phyloP scores from a whole-genome alignment of 768 basidiomycete species.

The Leucocoprinus birnbaumii region DNA sequence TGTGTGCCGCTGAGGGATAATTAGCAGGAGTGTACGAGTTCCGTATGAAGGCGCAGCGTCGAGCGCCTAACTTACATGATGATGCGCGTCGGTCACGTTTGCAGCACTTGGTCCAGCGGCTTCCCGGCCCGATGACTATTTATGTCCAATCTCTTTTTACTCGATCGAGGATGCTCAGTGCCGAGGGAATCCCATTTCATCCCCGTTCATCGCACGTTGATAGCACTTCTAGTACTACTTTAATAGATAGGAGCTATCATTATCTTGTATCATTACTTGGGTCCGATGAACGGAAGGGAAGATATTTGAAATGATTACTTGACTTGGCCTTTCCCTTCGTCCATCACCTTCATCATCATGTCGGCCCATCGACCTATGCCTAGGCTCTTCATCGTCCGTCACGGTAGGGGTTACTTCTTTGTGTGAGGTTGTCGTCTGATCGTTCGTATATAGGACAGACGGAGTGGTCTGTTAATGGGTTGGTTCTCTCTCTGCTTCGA shows the following conservation, averaged over 20 bases:
- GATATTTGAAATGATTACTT: neutral
- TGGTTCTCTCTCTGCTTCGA: slow-evolving; percentile 19
- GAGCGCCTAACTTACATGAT: neutral
- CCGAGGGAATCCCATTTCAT: no score
- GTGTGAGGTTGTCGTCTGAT: slow-evolving; percentile 1
- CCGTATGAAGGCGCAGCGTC: neutral
- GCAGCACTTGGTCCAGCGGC: neutral
- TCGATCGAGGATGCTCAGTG: no score
- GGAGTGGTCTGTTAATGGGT: slow-evolving; percentile 91
- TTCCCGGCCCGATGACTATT: slow-evolving; percentile 4
- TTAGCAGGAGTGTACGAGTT: neutral
- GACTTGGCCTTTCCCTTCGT: neutral
- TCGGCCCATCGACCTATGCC: slow-evolving; percentile 51
- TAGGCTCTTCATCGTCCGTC: slow-evolving; percentile 76
- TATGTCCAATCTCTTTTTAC: neutral
- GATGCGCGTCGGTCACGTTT: slow-evolving; percentile 8
- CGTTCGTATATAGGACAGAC: slow-evolving; percentile 65
- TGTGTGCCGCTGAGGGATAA: slow-evolving; percentile 17
- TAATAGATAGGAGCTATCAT: no score
- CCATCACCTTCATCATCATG: slow-evolving; percentile 23
- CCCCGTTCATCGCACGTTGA: no score
- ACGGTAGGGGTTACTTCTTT: slow-evolving; percentile 44
- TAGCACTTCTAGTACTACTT: no score
- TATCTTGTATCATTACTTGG: slow-evolving; percentile 8
- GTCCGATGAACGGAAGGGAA: slow-evolving; percentile 1